Percentiles rank a stretch among this genome's conserved stretches.
phyloP scores from a whole-genome alignment of 495 filamentous ascomycete genomes.

The Aspergillus panamensis region DNA sequence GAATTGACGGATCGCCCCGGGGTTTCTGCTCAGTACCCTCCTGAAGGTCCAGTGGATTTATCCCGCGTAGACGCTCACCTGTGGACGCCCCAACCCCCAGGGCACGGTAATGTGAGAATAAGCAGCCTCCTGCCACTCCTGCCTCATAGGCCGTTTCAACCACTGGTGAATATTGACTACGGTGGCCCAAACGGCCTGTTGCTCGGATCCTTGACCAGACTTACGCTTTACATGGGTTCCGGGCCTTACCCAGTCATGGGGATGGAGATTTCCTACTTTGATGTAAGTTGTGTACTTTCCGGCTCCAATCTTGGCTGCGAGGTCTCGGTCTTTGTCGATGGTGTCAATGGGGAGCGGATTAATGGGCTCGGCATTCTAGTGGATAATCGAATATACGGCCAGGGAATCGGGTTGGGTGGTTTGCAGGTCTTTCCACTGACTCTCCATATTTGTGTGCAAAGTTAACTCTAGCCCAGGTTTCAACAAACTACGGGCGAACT shows the following conservation, averaged over 20 bases:
- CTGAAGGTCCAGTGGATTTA: neutral
- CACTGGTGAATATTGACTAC: conserved; percentile 19
- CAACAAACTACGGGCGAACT: conserved; percentile 17
- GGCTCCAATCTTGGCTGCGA: conserved; percentile 9
- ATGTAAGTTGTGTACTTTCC: conserved; percentile 9
- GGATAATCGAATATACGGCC: neutral
- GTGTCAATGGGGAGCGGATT: conserved; percentile 17
- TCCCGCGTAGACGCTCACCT: conserved; percentile 5
- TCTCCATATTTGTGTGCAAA: conserved; percentile 7
- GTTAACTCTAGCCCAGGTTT: conserved; percentile 14
- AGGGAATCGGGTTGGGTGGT: conserved; percentile 2
- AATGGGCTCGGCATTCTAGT: conserved; percentile 11
- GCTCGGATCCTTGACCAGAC: conserved; percentile 12
- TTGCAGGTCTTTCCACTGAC: conserved; percentile 15
- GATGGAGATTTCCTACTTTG: conserved; percentile 11
- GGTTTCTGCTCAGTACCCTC: neutral
- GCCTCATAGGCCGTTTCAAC: conserved; percentile 9
- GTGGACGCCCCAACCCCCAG: conserved; percentile 15
- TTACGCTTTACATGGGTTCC: conserved; percentile 13
- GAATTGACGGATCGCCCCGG: conserved; percentile 3
- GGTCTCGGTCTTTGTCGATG: conserved; percentile 15
- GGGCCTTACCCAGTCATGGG: conserved; percentile 12
- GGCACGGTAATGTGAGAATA: conserved; percentile 5
- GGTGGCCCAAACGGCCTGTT: conserved; percentile 8
- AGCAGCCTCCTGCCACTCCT: conserved; percentile 12